phyloP scores from a whole-genome alignment of 805 yeast genomes.

The Starmerella bombicola region DNA sequence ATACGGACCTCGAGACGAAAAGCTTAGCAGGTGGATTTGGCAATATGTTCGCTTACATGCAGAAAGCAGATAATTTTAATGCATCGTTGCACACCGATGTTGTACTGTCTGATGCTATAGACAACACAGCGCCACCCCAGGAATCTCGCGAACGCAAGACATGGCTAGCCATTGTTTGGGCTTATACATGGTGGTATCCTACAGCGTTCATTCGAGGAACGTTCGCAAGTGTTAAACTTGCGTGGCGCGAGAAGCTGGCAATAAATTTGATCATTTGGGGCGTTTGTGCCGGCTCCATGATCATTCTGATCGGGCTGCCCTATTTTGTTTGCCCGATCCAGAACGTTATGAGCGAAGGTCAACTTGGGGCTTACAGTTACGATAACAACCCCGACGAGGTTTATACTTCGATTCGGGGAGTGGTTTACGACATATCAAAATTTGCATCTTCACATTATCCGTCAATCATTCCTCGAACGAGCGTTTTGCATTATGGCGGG shows the following conservation, averaged over 20 bases:
- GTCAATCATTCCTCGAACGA: slow-evolving; percentile 27
- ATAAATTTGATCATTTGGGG: slow-evolving; percentile 34
- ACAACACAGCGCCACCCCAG: slow-evolving; percentile 23
- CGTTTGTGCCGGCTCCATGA: slow-evolving; percentile 27
- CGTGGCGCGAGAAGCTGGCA: slow-evolving; percentile 35
- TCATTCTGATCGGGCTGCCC: slow-evolving; percentile 32
- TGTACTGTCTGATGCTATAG: slow-evolving; percentile 28
- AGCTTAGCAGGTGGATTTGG: slow-evolving; percentile 30
- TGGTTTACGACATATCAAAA: slow-evolving; percentile 31
- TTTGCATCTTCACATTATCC: slow-evolving; percentile 33
- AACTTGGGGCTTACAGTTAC: slow-evolving; percentile 26
- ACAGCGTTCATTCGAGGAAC: slow-evolving; percentile 28
- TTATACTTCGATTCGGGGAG: slow-evolving; percentile 31
- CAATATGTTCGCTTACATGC: slow-evolving; percentile 29
- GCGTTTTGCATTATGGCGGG: slow-evolving; percentile 32
- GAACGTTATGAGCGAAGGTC: slow-evolving; percentile 28
- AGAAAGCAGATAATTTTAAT: slow-evolving; percentile 10
- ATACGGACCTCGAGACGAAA: slow-evolving; percentile 27
- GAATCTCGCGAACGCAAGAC: slow-evolving; percentile 26
- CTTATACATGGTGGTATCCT: slow-evolving; percentile 34
- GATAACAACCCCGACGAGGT: slow-evolving; percentile 26
- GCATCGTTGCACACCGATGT: neutral
- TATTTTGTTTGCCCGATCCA: slow-evolving; percentile 33
- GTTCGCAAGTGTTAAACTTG: slow-evolving; percentile 30
- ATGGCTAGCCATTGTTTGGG: slow-evolving; percentile 32